Conservation (phyloP, 2,329 filamentous ascomycete species). For the Allantophomopsis cytisporea region DNA sequence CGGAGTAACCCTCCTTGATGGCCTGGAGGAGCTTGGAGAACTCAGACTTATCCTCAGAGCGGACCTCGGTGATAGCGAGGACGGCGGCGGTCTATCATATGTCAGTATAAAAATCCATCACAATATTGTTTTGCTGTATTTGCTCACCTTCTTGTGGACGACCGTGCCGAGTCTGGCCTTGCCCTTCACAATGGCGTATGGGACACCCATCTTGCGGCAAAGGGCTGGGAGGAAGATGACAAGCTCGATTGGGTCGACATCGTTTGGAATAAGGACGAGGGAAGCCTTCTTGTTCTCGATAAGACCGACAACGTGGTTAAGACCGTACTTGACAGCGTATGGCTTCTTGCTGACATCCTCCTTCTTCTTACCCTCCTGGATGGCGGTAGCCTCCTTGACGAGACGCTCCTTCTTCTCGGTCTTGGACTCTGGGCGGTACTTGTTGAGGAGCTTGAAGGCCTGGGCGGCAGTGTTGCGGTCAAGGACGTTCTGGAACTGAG, state of each 20-base stretch:
- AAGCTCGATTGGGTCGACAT: constrained; percentile 98
- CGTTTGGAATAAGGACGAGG: constrained; percentile 96
- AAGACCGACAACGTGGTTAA: constrained; percentile 96
- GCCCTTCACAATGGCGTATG: constrained; percentile 98
- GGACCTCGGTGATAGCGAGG: constrained; percentile 90
- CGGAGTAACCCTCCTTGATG: constrained; percentile 95
- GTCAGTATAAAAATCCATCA: constrained; percentile 1
- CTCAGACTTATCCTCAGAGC: constrained; percentile 96
- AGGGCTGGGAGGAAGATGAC: constrained; percentile 98
- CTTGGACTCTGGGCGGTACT: constrained; percentile 99
- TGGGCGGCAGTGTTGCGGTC: constrained; percentile 95
- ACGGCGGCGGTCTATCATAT: constrained; percentile 82
- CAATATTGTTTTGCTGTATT: too few relatives aligned
- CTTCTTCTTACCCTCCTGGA: constrained; percentile 99
- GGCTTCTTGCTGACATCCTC: constrained; percentile 99
- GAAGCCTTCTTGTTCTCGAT: constrained; percentile 99
- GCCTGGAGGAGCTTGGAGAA: constrained; percentile 91
- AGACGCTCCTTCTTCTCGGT: constrained; percentile 99
- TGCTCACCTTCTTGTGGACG: constrained; percentile 91
- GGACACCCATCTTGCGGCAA: constrained; percentile 99
- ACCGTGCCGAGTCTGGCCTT: constrained; percentile 98
- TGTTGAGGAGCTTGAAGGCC: constrained; percentile 98
- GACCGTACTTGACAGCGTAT: constrained; percentile 97
- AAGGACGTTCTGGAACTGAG: constrained; percentile 95
- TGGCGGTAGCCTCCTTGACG: constrained; percentile 92